Evolutionary conservation across 106 monocot genomes (phyloP), one percentile per base, ranked within the genome.

Genomic region (Vanilla planifolia): DNA sequence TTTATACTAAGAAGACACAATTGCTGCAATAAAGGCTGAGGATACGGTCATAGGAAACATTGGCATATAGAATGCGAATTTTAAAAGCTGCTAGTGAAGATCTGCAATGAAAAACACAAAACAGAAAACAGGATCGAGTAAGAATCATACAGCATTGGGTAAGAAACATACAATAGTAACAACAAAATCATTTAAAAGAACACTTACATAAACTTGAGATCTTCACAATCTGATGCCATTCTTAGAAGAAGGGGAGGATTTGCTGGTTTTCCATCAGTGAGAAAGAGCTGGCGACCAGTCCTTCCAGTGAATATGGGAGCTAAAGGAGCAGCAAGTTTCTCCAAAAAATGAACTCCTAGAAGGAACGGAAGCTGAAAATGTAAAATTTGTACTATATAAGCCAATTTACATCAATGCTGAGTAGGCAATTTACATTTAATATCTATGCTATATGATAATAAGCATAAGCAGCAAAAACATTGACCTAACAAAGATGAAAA

Each of bases 21-120:
- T n/a, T n/a, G n/a, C n/a, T n/a, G n/a, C n/a, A n/a, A n/a, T n/a
- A n/a, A n/a, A n/a, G n/a, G n/a, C n/a, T 21, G 57, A 58, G 98
- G 92, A 99, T 92, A 99, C 98, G 92, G 67, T 88, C 98, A 85
- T 88, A 88, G 28, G 85, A 88, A 70, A 99, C 92, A 69, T 99
- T 99, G n/a, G 98, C 82, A 77, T 99, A 99, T 35, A 88, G 24
- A 58, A 71, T 61, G 8, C 92, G 84, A 29, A 62, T 78, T 70
- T 55, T 82, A 42, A 99, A 99, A 45, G 85, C 69, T 59, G 71
- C 80, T 60, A 99, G 78, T 37, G 98, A 70, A 64, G 88, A 85
- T 77, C 98, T 99, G 82, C 65, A 80, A 64, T 17, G 63, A 14
- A n/a, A 59, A 55, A 51, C 77, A 64, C 13, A 64, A 19, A 27